Base-by-base conservation (phyloP, 2,329 filamentous ascomycete genomes). In the Clonostachys solani region DNA sequence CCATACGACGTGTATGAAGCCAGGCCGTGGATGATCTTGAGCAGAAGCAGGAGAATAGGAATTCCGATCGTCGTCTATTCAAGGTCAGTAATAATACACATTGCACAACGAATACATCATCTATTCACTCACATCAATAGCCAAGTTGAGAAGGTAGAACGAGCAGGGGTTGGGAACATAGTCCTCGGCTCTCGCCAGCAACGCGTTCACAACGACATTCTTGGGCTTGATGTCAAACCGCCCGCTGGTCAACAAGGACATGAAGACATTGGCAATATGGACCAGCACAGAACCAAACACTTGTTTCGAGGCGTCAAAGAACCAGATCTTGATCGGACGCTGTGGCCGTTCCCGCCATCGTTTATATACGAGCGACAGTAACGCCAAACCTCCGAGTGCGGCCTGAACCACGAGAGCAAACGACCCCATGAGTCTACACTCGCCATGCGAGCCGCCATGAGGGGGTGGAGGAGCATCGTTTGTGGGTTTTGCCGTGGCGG, bases 241-340 rank as follows among this genome's bases (percentile, higher is more conserved):
- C 4, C 91, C 92, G 47, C 89, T 92, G 1, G 90, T 95, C 56
- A 99, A 78, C 88, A 97, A 90, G 42, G 90, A 95, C 87, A 99
- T 95, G 66, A 96, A 83, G 46, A 99, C 78, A 63, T 99, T 99
- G 56, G 92, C 89, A 41, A 92, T 77, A 69, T 99, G 94, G 34
- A 96, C 83, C 64, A 99, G 77, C 42, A 91, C 85, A 33, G 91
- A 95, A 18, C 94, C 94, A 60, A 97, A 88, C 46, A 99, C 90
- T 73, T 99, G 94, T 74, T 99, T 99, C 33, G 90, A 95, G 19
- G 85, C 94, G 63, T 99, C 94, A 65, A 97, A 99, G 66, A 89
- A 92, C 92, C 94, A 99, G 54, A 99, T 91, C 77, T 95, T 95
- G 60, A 97, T 62, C 1, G 92, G 92, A 47, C 94, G 81, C 64